Evolutionary conservation across 306 rosid species (phyloP), one percentile per base, ranked within the genome.

Genomic region (Fragaria vesca): DNA sequence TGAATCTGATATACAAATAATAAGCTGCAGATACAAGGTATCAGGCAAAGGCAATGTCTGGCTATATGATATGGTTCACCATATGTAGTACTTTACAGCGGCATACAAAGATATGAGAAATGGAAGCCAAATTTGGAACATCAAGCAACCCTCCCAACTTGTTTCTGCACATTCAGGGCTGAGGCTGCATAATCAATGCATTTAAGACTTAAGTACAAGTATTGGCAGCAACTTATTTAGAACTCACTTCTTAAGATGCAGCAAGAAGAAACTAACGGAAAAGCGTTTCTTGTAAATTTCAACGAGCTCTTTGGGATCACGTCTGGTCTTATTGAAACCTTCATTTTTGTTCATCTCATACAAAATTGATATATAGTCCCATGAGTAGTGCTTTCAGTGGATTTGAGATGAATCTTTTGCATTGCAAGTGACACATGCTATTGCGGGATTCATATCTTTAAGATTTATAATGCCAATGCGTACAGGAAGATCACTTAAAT

Each of bases 261-360:
- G 38, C 6, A 42, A 75, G 32, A 71, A 69, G 40, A 63, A 28
- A 54, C 38, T 73, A 82, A 84, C 90, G 0, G 73, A 72, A 73
- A 91, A 86, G 61, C 87, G 93, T 77, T 79, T 89, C 90, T 84
- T 93, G 84, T 82, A 89, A 61, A 79, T 79, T 58, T 89, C 90
- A 66, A 91, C 85, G 13, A 82, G 87, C 77, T 88, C 94, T 80
- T 79, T 77, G 13, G 93, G 93, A 34, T 91, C 89, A 36, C 78
- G 34, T 61, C 81, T 78, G n/a, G 98, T 91, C 81, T 75, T 80
- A 52, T 75, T 83, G 88, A 88, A 93, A 69, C 89, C 93, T 30
- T 83, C 91, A 63, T 1, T 67, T 61, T 45, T 61, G 78, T 61
- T 30, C 78, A 61, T 61, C 60, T 61, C 71, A 71, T 75, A 61